Evolutionary conservation across 306 rosid genomes (phyloP), one percentile per base, ranked within the genome.

Genomic region (Hippophae tibetana): DNA sequence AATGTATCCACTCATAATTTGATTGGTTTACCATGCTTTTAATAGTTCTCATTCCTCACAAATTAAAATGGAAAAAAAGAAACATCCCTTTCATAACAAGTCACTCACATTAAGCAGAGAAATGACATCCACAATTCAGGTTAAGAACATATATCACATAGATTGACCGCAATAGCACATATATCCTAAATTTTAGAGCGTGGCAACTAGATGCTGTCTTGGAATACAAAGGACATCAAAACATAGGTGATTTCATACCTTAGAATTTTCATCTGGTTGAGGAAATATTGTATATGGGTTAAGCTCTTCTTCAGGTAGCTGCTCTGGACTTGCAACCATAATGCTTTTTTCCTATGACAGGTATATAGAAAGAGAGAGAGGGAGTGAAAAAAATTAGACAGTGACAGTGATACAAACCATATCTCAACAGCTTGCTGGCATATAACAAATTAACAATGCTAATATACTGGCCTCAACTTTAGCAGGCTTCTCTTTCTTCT

Each of bases 401-500:
- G 57, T 58, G 13, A 10, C 27, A 54, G 57, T 58, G 54, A 13
- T 43, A 13, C 49, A 25, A 47, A 65, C 55, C 58, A 41, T 13
- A 49, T 69, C 58, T 58, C 62, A 67, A 18, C 54, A 69, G 42
- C 52, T 40, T 46, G 27, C 42, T 23, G 11, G 52, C 6, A 65
- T 70, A 48, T 46, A 52, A 43, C 47, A 8, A 62, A 62, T 5
- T 60, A 49, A 56, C 45, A 14, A 7, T 9, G 52, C 56, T 56
- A 65, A 68, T 47, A 52, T 65, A 41, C 77, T 51, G 62, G 85
- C 95, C 77, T 93, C 95, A 48, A 74, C 90, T 88, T 93, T 86
- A 73, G 94, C 73, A 68, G 89, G 85, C 72, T 93, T 93, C 68
- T 86, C 99, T 72, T 93, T 93, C 79, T 93, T 86, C 82, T 84